Evolutionary conservation across 805 yeast species (phyloP).

Genomic region (Ogataea dorogensis): DNA sequence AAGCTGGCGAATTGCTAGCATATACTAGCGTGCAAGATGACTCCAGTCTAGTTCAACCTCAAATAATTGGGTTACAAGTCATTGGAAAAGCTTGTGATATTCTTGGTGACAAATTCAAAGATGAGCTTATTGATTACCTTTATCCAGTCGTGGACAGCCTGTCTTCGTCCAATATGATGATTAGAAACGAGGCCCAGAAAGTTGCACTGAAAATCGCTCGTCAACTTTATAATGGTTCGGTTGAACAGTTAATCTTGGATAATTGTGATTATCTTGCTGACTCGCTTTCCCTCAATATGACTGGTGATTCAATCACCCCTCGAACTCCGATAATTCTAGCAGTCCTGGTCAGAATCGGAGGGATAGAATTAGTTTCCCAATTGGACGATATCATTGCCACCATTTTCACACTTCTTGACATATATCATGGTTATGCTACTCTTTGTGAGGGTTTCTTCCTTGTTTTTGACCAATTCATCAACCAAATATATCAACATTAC

Average conservation of each 20-base stretch:
- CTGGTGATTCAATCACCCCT: conserved; percentile 72
- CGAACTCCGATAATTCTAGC: conserved; percentile 67
- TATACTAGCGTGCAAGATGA: conserved; percentile 26
- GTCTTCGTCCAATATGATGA: conserved; percentile 50
- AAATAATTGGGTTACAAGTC: conserved; percentile 43
- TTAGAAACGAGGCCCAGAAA: conserved; percentile 50
- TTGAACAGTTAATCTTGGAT: conserved; percentile 53
- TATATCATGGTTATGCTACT: conserved; percentile 76
- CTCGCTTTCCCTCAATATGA: conserved; percentile 65
- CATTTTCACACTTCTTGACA: conserved; percentile 73
- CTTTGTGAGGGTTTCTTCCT: conserved; percentile 72
- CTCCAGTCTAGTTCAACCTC: conserved; percentile 13
- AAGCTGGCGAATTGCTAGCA: conserved; percentile 44
- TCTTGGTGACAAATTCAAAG: conserved; percentile 41
- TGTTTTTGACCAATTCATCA: conserved; percentile 61
- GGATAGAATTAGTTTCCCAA: conserved; percentile 59
- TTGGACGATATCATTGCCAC: conserved; percentile 68
- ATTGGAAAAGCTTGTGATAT: conserved; percentile 35
- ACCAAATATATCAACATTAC: conserved; percentile 43
- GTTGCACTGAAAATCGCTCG: conserved; percentile 52
- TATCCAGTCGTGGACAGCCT: conserved; percentile 72
- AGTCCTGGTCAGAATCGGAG: conserved; percentile 69
- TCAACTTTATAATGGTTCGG: conserved; percentile 53
- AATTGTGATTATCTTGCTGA: conserved; percentile 84
- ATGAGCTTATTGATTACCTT: conserved; percentile 65